Percentiles rank a stretch among this genome's conserved stretches.
phyloP scores from a whole-genome alignment of 2,329 filamentous ascomycete species.

The Teratosphaeria pseudoeucalypti region DNA sequence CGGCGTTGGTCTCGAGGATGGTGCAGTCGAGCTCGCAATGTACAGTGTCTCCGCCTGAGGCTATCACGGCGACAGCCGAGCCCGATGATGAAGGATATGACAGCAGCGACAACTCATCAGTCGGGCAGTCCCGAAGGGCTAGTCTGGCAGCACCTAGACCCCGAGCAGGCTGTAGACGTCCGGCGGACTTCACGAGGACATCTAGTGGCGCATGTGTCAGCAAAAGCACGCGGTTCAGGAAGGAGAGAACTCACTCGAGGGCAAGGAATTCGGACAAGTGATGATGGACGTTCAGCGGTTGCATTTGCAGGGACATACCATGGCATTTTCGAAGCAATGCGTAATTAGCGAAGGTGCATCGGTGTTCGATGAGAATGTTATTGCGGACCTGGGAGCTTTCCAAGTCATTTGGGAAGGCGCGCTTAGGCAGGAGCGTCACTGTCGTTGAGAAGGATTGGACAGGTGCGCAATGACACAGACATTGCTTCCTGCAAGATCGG shows the following conservation, averaged over 20 bases:
- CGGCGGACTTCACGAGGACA: constrained; percentile 13
- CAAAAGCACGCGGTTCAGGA: constrained; percentile 16
- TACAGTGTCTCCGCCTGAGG: constrained; percentile 12
- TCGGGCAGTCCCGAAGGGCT: constrained; percentile 11
- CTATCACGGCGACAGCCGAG: not conserved
- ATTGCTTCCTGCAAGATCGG: not conserved
- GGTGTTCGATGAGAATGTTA: not conserved
- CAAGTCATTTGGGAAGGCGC: not conserved
- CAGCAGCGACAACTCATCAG: constrained; percentile 4
- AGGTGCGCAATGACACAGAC: not conserved
- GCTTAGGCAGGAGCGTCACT: not conserved
- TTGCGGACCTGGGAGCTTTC: not conserved
- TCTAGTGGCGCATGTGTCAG: constrained; percentile 15
- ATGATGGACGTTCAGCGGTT: constrained; percentile 1
- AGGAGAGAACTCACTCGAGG: constrained; percentile 9
- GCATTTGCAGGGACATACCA: not conserved
- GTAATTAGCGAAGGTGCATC: not conserved
- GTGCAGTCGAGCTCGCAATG: constrained; percentile 33
- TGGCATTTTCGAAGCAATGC: not conserved
- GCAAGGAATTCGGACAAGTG: constrained; percentile 10
- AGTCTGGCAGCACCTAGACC: constrained; percentile 9
- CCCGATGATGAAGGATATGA: constrained; percentile 20
- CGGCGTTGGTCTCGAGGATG: constrained; percentile 33
- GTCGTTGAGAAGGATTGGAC: not conserved
- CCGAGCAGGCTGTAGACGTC: constrained; percentile 11